Evolutionary conservation across 768 basidiomycete species (phyloP).

Genomic region (Psilocybe subaeruginosa): DNA sequence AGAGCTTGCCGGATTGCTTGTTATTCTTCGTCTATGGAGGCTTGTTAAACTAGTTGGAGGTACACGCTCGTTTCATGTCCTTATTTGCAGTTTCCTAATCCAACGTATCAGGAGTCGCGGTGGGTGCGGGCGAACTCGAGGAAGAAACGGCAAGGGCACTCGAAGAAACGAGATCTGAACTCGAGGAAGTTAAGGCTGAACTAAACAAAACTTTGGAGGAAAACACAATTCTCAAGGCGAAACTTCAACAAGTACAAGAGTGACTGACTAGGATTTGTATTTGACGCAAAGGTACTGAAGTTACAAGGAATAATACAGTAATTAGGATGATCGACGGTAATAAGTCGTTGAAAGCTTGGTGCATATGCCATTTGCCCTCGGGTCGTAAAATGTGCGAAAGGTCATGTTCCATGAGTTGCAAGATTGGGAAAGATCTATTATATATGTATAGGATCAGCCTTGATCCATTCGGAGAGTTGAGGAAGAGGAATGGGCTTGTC

Average conservation of each 20-base stretch:
- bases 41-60: constrained; percentile 72
- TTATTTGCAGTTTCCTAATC: constrained; percentile 4
- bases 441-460: constrained; percentile 37
- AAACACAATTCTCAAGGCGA: constrained; percentile 47
- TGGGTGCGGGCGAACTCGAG: constrained; percentile 72
- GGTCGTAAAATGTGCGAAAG: constrained; percentile 11
- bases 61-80: constrained; percentile 17
- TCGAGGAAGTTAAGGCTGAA: constrained; percentile 33
- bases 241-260: constrained; percentile 1
- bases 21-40: constrained; percentile 80
- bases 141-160: constrained; percentile 60
- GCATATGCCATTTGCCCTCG: constrained; percentile 11
- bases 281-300: not conserved
- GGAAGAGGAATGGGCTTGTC: constrained; percentile 62
- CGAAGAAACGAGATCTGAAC: constrained; percentile 26
- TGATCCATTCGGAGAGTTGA: constrained; percentile 53
- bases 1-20: constrained; percentile 71
- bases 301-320: constrained; percentile 1
- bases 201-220: constrained; percentile 52
- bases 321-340: not conserved
- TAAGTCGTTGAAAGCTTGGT: constrained; percentile 10
- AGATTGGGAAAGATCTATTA: not conserved
- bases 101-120: constrained; percentile 59
- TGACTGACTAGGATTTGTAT: not conserved
- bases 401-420: constrained; percentile 1